Conservation (phyloP, 805 yeast genomes). For the Saccharomyces eubayanus region DNA sequence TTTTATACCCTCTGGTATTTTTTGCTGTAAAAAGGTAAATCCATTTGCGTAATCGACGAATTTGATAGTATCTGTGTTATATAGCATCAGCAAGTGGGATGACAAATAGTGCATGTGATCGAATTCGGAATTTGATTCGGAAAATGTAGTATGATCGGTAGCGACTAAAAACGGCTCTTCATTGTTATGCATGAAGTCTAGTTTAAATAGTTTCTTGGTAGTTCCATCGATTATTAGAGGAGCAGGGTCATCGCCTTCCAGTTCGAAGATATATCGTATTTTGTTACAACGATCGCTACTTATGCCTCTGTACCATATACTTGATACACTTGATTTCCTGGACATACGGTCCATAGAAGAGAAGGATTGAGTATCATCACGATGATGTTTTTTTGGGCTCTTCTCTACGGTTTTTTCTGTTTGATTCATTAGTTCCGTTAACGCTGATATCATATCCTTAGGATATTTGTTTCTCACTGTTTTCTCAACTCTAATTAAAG, state of each 20-base stretch:
- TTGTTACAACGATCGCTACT: neutral
- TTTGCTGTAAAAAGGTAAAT: constrained; percentile 17
- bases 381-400: constrained; percentile 1
- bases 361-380: constrained; percentile 6
- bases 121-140: constrained; percentile 15
- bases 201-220: constrained; percentile 11
- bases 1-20: constrained; percentile 19
- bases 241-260: constrained; percentile 1
- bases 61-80: constrained; percentile 10
- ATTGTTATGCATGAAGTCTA: constrained; percentile 4
- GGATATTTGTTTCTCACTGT: constrained; percentile 17
- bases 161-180: constrained; percentile 11
- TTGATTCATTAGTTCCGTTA: constrained; percentile 10
- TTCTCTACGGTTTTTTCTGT: neutral
- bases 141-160: constrained; percentile 12
- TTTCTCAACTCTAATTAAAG: constrained; percentile 16
- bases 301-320: constrained; percentile 14
- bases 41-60: constrained; percentile 26
- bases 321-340: constrained; percentile 14
- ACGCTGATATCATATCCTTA: constrained; percentile 11
- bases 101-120: constrained; percentile 14
- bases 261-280: constrained; percentile 14
- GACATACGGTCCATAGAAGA: constrained; percentile 9
- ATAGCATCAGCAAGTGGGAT: constrained; percentile 14
- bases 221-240: constrained; percentile 18